A percentile compares a stretch with the other conserved stretches of the same genome.
Evolutionary conservation across 495 filamentous ascomycete genomes (phyloP).

Genomic region (Acidiella bohemica): DNA sequence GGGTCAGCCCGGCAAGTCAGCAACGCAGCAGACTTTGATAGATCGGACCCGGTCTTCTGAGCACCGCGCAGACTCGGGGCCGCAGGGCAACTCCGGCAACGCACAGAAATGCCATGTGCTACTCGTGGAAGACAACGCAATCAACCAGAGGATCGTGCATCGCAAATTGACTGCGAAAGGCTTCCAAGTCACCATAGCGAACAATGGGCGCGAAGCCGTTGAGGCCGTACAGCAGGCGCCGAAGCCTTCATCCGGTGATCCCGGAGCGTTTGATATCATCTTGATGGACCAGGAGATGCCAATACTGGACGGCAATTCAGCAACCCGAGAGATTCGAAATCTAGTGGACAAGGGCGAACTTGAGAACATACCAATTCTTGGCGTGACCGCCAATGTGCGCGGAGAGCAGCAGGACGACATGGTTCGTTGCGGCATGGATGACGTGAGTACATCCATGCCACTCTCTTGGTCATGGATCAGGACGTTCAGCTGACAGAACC

Average conservation of each 20-base stretch:
- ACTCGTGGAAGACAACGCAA: conserved; percentile 23
- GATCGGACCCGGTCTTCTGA: too few relatives aligned
- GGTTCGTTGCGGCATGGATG: conserved; percentile 25
- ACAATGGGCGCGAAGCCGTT: conserved; percentile 26
- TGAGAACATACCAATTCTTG: conserved; percentile 19
- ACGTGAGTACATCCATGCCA: conserved; percentile 9
- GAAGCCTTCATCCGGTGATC: neutral
- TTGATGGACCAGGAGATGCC: conserved; percentile 32
- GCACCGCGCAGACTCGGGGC: conserved; percentile 4
- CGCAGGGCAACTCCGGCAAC: neutral
- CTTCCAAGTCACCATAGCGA: conserved; percentile 23
- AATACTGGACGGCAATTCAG: conserved; percentile 24
- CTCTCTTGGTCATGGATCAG: too few relatives aligned
- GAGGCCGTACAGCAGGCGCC: conserved; percentile 12
- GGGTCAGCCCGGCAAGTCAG: neutral
- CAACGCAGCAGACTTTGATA: too few relatives aligned
- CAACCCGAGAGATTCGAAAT: conserved; percentile 19
- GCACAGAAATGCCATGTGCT: conserved; percentile 4
- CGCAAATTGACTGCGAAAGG: conserved; percentile 21
- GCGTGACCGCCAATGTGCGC: conserved; percentile 26
- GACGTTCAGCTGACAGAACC: too few relatives aligned
- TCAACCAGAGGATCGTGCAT: conserved; percentile 26
- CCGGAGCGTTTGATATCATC: conserved; percentile 17
- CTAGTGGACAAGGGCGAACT: conserved; percentile 16
- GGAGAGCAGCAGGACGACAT: conserved; percentile 21